These are phyloP conservation scores for Nitzschia inconspicua DNA, from an alignment of 108 stramenopile genomes.

Conservation along the genomic window DNA sequence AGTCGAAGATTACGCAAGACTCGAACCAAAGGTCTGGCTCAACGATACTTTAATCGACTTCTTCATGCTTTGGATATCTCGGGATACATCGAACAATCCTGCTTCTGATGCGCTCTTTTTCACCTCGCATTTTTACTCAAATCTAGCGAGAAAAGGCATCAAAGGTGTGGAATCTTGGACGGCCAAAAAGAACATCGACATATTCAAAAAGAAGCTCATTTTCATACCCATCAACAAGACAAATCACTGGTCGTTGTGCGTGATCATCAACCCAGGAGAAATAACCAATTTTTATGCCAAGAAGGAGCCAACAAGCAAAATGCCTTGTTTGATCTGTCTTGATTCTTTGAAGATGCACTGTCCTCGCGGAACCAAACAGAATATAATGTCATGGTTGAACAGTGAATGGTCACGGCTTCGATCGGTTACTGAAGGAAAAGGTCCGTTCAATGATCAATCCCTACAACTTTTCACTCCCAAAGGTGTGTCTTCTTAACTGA, in stretches of 20 bases:
- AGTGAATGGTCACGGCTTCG: slow-evolving; percentile 67
- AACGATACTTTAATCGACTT: slow-evolving; percentile 89
- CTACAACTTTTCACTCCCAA: too few species aligned
- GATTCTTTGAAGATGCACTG: slow-evolving; percentile 79
- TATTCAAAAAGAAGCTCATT: slow-evolving; percentile 86
- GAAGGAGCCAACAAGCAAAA: slow-evolving; percentile 2
- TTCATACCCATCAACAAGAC: slow-evolving; percentile 92
- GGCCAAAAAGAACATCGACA: slow-evolving; percentile 69
- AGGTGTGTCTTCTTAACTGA: too few species aligned
- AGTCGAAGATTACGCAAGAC: slow-evolving; percentile 56
- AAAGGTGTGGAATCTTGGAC: slow-evolving; percentile 80
- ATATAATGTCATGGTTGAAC: slow-evolving; percentile 69
- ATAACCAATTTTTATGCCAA: too few species aligned
- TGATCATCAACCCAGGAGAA: slow-evolving; percentile 85
- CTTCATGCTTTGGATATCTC: slow-evolving; percentile 82
- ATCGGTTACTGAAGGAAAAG: too few species aligned
- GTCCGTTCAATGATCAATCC: too few species aligned
- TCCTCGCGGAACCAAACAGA: slow-evolving; percentile 38
- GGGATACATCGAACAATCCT: slow-evolving; percentile 43
- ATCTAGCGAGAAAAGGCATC: slow-evolving; percentile 51
- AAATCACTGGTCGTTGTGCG: slow-evolving; percentile 95
- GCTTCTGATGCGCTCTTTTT: slow-evolving; percentile 61
- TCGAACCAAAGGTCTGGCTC: slow-evolving; percentile 66
- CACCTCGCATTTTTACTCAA: slow-evolving; percentile 88
- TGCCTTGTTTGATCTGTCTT: slow-evolving; percentile 69